phyloP scores from a whole-genome alignment of 257 asterid genomes.

The Solanum medicagineum region DNA sequence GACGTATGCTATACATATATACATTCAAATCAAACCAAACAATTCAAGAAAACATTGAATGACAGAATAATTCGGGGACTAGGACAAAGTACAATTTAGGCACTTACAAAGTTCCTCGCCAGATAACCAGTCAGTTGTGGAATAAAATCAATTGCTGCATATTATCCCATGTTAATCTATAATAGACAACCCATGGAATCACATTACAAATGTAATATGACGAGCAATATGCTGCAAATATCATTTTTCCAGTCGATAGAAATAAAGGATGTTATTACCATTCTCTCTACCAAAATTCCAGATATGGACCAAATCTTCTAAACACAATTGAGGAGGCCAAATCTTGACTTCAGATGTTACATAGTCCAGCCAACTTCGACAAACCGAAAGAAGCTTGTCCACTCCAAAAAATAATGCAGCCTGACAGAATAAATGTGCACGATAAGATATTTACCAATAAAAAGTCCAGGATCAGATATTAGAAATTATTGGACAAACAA shows the following conservation, averaged over 20 bases:
- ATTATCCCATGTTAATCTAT: slow-evolving; percentile 55
- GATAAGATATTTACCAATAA: background rate
- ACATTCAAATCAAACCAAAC: background rate
- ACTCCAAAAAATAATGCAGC: slow-evolving; percentile 84
- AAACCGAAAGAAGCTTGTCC: slow-evolving; percentile 48
- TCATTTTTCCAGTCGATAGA: background rate
- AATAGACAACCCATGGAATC: slow-evolving; percentile 31
- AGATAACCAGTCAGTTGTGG: slow-evolving; percentile 41
- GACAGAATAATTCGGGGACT: background rate
- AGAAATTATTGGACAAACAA: background rate
- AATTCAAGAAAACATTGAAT: background rate
- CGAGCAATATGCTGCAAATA: background rate
- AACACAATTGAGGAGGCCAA: slow-evolving; percentile 29
- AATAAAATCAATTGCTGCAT: slow-evolving; percentile 69
- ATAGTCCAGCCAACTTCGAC: slow-evolving; percentile 53
- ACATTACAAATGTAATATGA: slow-evolving; percentile 7
- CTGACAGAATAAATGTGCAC: slow-evolving; percentile 23
- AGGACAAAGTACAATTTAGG: slow-evolving; percentile 2
- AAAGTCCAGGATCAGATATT: background rate
- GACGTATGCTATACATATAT: background rate
- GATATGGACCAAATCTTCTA: slow-evolving; percentile 40
- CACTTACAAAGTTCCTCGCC: slow-evolving; percentile 82
- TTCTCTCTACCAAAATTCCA: slow-evolving; percentile 65
- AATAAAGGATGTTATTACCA: slow-evolving; percentile 30
- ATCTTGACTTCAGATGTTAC: slow-evolving; percentile 27